These are phyloP conservation scores for Moniliella sp. DNA, from an alignment of 1,284 basidiomycete species.

Conservation along the genomic window DNA sequence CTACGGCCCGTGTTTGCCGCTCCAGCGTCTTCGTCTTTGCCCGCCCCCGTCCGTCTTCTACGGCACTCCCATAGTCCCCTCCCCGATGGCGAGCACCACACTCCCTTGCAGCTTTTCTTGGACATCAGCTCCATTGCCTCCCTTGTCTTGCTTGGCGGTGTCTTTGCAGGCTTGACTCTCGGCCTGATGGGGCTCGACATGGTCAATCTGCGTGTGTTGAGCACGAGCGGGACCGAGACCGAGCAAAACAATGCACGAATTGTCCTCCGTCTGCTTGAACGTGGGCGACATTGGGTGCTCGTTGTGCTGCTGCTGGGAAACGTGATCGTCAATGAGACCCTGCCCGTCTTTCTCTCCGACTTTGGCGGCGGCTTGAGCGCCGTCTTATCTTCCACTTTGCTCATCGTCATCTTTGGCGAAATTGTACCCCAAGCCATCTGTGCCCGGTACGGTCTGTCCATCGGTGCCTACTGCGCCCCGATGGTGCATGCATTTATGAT, in stretches of 20 bases:
- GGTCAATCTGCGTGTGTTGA: constrained; percentile 64
- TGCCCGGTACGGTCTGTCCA: constrained; percentile 69
- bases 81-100: too few relatives aligned
- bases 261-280: constrained; percentile 46
- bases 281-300: constrained; percentile 78
- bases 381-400: constrained; percentile 22
- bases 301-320: constrained; percentile 60
- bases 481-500: constrained; percentile 39
- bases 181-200: constrained; percentile 86
- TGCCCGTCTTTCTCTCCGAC: constrained; percentile 34
- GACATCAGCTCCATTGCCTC: constrained; percentile 17
- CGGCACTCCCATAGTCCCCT: too few relatives aligned
- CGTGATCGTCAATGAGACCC: constrained; percentile 47
- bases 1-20: too few relatives aligned
- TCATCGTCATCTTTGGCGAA: constrained; percentile 38
- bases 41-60: too few relatives aligned
- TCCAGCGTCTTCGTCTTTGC: too few relatives aligned
- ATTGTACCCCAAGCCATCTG: constrained; percentile 41
- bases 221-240: constrained; percentile 52
- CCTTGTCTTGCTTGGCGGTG: constrained; percentile 31
- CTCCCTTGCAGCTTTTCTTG: too few relatives aligned
- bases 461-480: constrained; percentile 76
- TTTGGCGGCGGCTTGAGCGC: constrained; percentile 26
- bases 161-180: constrained; percentile 49
- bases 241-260: constrained; percentile 36